phyloP scores from a whole-genome alignment of 768 basidiomycete genomes.

The Strobilomyces dryophilus region DNA sequence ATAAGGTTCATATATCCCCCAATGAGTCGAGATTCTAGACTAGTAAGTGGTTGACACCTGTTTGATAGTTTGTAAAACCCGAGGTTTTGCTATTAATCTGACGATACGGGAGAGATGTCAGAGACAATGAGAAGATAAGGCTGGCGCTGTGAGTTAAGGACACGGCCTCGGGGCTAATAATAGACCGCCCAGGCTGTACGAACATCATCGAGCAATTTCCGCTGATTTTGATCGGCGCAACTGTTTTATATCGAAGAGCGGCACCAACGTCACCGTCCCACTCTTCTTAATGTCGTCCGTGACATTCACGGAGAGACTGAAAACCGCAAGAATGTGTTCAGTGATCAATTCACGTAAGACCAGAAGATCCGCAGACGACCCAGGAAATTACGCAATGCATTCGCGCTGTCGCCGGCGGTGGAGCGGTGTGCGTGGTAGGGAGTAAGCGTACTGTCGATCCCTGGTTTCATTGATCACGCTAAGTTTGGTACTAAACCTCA shows the following conservation, averaged over 20 bases:
- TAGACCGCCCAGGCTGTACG: slow-evolving; percentile 6
- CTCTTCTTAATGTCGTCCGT: slow-evolving; percentile 4
- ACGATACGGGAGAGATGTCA: not conserved
- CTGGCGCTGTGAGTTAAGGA: slow-evolving; percentile 3
- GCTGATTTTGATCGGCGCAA: slow-evolving; percentile 23
- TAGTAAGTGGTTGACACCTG: not conserved
- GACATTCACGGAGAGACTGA: not conserved
- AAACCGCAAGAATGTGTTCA: not conserved
- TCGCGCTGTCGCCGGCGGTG: not conserved
- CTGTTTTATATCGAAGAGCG: slow-evolving; percentile 6
- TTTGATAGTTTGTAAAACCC: not conserved
- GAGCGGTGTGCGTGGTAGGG: not conserved
- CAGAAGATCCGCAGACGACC: not conserved
- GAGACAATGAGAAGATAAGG: not conserved
- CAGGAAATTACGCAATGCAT: slow-evolving; percentile 3
- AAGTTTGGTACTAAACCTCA: not conserved
- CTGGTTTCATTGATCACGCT: slow-evolving; percentile 5
- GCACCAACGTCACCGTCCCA: slow-evolving; percentile 9
- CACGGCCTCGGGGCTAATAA: not conserved
- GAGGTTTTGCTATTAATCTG: not conserved
- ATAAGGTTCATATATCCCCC: slow-evolving; percentile 9
- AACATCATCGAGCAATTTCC: slow-evolving; percentile 23
- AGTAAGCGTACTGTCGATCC: slow-evolving; percentile 10
- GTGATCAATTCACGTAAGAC: not conserved
- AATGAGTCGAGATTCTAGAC: slow-evolving; percentile 13